Evolutionary conservation across 768 basidiomycete species (phyloP), one percentile per base, ranked within the genome.

Genomic region (Macrolepiota dolichaula): DNA sequence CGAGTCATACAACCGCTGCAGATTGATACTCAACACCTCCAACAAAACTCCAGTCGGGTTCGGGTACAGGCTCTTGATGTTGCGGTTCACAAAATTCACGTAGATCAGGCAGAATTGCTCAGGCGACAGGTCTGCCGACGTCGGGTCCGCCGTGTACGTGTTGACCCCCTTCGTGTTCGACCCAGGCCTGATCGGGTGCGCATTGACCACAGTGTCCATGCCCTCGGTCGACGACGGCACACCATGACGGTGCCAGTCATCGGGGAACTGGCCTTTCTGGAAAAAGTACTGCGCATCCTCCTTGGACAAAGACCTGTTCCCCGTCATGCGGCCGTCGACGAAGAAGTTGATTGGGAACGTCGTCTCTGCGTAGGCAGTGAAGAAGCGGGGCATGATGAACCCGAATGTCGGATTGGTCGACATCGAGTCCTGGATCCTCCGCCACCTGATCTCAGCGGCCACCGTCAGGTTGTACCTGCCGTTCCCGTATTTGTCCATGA

Each of bases 391-490:
- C 10, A 52, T 42, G 51, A 61, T 27, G 40, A 65, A 61, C 6
- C 62, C 25, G 51, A 67, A 68, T 15, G 61, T 55, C 2, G 67
- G 66, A 36, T 68, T 68, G 25, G 57, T 63, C 4, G 60, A 51
- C 12, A 66, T 67, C 22, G 66, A 67, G 29, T 64, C 44, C 29
- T 55, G 66, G 49, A 67, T 64, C 24, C 60, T 55, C 10, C 65
- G 57, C 22, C 22, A 61, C 17, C 67, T 52, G 29, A 64, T 50
- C 47, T 68, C 63, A 2, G 50, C 61, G 4, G 67, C 64, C 6
- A 62, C 66, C 1, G 64, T 62, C 4, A 56, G 25, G 50, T 68
- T 66, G 55, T 63, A 68, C 50, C n/a, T n/a, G n/a, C n/a, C n/a
- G n/a, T n/a, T n/a, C n/a, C n/a, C n/a, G n/a, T n/a, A n/a, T n/a